These are phyloP conservation scores for Ogataea minuta DNA, from an alignment of 805 yeast genomes.

Conservation along the genomic window DNA sequence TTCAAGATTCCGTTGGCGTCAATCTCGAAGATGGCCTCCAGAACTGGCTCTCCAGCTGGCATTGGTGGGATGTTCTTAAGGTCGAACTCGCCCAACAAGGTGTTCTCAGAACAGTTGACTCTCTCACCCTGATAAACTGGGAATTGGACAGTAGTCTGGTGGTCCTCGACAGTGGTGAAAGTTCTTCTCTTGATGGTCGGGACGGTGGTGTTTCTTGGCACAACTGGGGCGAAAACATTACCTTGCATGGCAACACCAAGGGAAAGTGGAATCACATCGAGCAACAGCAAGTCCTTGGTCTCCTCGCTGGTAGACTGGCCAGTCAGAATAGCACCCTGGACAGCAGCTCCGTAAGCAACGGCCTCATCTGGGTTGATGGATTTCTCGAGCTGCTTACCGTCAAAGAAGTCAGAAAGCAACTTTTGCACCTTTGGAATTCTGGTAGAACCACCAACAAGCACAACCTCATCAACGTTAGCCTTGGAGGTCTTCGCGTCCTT, in stretches of 20 bases:
- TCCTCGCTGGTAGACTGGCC: constrained; percentile 87
- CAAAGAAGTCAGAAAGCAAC: constrained; percentile 89
- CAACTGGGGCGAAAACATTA: constrained; percentile 97
- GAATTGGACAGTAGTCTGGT: constrained; percentile 98
- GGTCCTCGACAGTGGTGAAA: constrained; percentile 97
- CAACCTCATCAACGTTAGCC: constrained; percentile 88
- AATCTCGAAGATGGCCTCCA: constrained; percentile 98
- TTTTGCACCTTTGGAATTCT: constrained; percentile 98
- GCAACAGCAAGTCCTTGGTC: constrained; percentile 91
- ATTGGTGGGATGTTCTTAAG: constrained; percentile 97
- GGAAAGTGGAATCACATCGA: constrained; percentile 97
- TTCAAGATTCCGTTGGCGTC: constrained; percentile 99
- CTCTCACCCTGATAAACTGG: constrained; percentile 99
- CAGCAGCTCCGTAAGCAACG: constrained; percentile 99
- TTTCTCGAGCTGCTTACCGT: constrained; percentile 95
- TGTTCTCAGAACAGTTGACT: constrained; percentile 97
- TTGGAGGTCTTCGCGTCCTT: constrained; percentile 87
- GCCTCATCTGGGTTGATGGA: constrained; percentile 99
- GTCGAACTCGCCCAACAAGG: constrained; percentile 97
- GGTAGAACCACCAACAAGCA: constrained; percentile 97
- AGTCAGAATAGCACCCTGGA: constrained; percentile 97
- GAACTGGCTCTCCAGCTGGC: constrained; percentile 98
- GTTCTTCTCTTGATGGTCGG: constrained; percentile 99
- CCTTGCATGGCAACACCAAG: constrained; percentile 99
- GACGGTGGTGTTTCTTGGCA: constrained; percentile 98